Base-by-base conservation (phyloP, 768 basidiomycete species). In the Lactarius quietus region DNA sequence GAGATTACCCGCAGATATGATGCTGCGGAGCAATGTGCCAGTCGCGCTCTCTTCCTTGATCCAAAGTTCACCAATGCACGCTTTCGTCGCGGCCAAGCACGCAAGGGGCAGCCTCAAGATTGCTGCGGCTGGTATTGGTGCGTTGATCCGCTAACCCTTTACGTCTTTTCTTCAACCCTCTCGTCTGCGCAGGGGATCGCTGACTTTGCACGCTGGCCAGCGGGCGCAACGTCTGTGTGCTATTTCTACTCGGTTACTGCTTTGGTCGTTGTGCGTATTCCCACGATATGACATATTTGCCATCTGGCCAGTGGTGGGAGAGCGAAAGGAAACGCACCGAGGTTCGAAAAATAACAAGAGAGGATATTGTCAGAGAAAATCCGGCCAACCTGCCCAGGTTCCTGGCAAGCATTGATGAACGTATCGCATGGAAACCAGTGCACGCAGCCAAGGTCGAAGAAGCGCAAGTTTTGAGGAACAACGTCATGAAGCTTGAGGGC, bases 221-320 rank as follows among this genome's bases (percentile, higher is more conserved):
- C 2, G 84, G 85, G 1, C 78, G 78, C 59, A 87, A 84, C 58
- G 82, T 84, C n/a, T 84, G 82, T 77, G 7, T 75, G 75, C 64
- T 79, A 73, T 65, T 45, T 45, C 69, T 84, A 29, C 67, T 82
- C 10, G 76, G 73, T 10, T 65, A 66, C 1, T 83, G 83, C 75
- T 81, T 76, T 66, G 74, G 77, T 6, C 68, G 57, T 12, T 86
- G 84, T 67, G 76, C 76, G 6, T 85, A 85, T 68, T 74, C 79
- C 17, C 85, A 86, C 68, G 77, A 79, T 28, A 79, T 75, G 58
- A 73, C 72, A 5, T 80, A 78, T 61, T 78, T 86, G 6, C 78
- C 79, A 6, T 60, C 73, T 38, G 70, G 65, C 23, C 80, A 83
- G 1, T 85, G 83, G 83, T 86, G 83, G 83, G 63, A 63, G 36